phyloP scores from a whole-genome alignment of 495 filamentous ascomycete species.

The Penicillium flavigenum region DNA sequence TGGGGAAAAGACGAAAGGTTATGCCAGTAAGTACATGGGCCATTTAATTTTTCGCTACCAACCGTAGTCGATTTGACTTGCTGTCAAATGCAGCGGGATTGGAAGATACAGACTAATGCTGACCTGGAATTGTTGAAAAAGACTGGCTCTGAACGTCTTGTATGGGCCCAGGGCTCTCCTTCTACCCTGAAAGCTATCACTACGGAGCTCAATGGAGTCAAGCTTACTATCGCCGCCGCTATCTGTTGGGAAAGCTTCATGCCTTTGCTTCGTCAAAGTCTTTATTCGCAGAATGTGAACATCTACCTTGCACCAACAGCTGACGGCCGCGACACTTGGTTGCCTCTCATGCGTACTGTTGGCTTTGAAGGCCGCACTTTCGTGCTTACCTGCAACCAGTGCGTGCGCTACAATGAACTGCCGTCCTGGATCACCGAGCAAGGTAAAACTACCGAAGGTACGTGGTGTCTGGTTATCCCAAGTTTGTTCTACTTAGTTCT shows the following conservation, averaged over 20 bases:
- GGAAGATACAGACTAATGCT: slow-evolving; percentile 22
- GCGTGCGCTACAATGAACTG: slow-evolving; percentile 58
- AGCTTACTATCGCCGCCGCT: slow-evolving; percentile 75
- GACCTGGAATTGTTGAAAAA: slow-evolving; percentile 22
- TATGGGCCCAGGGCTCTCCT: slow-evolving; percentile 88
- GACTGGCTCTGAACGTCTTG: slow-evolving; percentile 80
- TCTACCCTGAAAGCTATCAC: slow-evolving; percentile 78
- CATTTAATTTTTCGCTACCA: not conserved
- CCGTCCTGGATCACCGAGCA: slow-evolving; percentile 53
- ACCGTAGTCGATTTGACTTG: not conserved
- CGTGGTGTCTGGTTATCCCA: not conserved
- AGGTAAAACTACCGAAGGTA: slow-evolving; percentile 1
- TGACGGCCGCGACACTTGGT: slow-evolving; percentile 81
- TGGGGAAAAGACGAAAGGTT: slow-evolving; percentile 91
- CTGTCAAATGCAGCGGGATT: not conserved
- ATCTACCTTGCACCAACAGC: slow-evolving; percentile 92
- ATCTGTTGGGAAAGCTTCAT: slow-evolving; percentile 99
- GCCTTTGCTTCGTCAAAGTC: slow-evolving; percentile 75
- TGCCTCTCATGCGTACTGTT: slow-evolving; percentile 75
- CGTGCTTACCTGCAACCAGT: slow-evolving; percentile 85
- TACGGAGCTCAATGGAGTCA: slow-evolving; percentile 74
- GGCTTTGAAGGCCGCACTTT: slow-evolving; percentile 80
- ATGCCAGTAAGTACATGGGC: slow-evolving; percentile 65
- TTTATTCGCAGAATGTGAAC: slow-evolving; percentile 91
- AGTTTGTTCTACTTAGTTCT: not conserved